These are phyloP conservation scores for Kentomonas sorsogonicus DNA, from an alignment of 208 protist genomes.

Conservation along the genomic window DNA sequence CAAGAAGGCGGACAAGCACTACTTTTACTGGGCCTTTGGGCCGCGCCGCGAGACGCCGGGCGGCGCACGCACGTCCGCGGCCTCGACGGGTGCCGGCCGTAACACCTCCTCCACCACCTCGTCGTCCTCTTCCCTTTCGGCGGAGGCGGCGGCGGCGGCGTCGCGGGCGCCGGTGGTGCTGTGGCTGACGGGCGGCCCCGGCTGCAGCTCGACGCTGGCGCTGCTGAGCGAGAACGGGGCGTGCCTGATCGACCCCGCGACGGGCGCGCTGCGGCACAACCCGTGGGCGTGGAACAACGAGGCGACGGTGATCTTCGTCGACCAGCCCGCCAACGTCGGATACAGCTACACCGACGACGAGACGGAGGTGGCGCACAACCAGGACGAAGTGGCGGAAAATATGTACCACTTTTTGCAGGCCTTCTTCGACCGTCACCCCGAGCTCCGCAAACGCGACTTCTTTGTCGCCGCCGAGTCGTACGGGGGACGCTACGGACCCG, in stretches of 20 bases:
- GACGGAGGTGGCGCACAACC: slow-evolving; percentile 51
- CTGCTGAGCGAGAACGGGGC: slow-evolving; percentile 79
- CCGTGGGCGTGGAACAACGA: slow-evolving; percentile 72
- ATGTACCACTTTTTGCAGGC: slow-evolving; percentile 77
- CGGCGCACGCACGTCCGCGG: too few species aligned
- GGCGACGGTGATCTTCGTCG: slow-evolving; percentile 83
- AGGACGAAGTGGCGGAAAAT: slow-evolving; percentile 67
- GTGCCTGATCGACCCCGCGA: slow-evolving; percentile 42
- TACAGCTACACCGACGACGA: slow-evolving; percentile 55
- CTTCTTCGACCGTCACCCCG: slow-evolving; percentile 40
- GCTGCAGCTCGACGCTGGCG: slow-evolving; percentile 74
- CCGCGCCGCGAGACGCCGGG: too few species aligned
- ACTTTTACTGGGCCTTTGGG: slow-evolving; percentile 91
- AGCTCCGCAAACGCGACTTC: slow-evolving; percentile 44
- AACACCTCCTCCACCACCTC: too few species aligned
- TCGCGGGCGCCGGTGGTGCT: slow-evolving; percentile 55
- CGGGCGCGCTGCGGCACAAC: slow-evolving; percentile 38
- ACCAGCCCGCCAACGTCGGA: slow-evolving; percentile 84
- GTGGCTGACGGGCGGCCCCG: slow-evolving; percentile 90
- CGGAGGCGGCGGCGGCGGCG: slow-evolving; percentile 24
- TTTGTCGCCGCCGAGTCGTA: slow-evolving; percentile 82
- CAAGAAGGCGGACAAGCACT: slow-evolving; percentile 29
- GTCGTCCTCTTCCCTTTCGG: too few species aligned
- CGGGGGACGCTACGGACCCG: slow-evolving; percentile 70
- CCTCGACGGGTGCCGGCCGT: too few species aligned